Evolutionary conservation across 2,329 filamentous ascomycete species (phyloP), one percentile per base, ranked within the genome.

Genomic region (Emmonsiellopsis sp.): DNA sequence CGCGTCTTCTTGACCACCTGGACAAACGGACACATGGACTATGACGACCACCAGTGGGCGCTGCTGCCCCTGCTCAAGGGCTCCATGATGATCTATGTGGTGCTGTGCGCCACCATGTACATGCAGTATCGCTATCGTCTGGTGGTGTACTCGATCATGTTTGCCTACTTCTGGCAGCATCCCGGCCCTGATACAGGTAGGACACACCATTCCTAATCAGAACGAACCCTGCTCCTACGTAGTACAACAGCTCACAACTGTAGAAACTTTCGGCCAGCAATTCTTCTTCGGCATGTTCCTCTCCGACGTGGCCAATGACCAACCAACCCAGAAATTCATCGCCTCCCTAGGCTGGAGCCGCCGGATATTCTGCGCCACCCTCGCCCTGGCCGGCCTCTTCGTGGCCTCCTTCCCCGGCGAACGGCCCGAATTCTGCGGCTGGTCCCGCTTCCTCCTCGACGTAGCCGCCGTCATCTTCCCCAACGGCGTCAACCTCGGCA

Each of bases 31-130:
- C 74, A 73, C 59, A 78, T 77, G 65, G 67, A 73, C 7, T 79
- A 77, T 52, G 78, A 80, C 59, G 72, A 78, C 53, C 77, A 80
- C 55, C 78, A 80, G 59, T 80, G 78, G 78, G 76, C 77, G 7
- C 69, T 77, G 59, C 64, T 73, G 16, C 72, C 72, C 13, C 62
- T 77, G 42, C 62, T 77, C 6, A 67, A 73, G 46, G 74, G 72
- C 34, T 70, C 72, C 2, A 75, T 76, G 64, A 69, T 71, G 54
- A 71, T 76, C 42, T 76, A 76, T 54, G 65, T 75, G 11, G 63
- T 70, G 11, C 61, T 76, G 37, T 69, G 70, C 26, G 74, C 72
- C 16, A 75, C 72, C 8, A 70, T 75, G 54, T 74, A 71, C 55
- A 72, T 76, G 69, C 72, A 72, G 59, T 70, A 72, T 61, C 67